A percentile compares a stretch with the other conserved stretches of the same genome.
Evolutionary conservation across 1,284 basidiomycete species (phyloP).

Genomic region (Malassezia yamatoensis): DNA sequence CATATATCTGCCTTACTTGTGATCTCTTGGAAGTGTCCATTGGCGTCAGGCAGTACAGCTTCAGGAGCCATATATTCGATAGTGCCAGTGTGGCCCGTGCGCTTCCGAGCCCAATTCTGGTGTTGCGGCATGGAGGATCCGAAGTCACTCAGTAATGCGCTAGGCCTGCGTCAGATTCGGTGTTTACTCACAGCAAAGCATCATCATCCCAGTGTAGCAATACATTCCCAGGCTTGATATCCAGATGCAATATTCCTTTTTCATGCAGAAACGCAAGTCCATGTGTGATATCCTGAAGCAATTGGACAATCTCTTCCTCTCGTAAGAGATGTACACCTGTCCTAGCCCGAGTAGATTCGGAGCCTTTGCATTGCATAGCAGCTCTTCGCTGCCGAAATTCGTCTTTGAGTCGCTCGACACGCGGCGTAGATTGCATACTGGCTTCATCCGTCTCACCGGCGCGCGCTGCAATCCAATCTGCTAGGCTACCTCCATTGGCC

Average conservation of each 20-base stretch:
- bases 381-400: conserved; percentile 24
- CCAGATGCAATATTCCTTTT: conserved; percentile 64
- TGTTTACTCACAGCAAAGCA: conserved; percentile 53
- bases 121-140: conserved; percentile 60
- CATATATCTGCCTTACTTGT: conserved; percentile 64
- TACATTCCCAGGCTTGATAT: conserved; percentile 85
- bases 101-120: conserved; percentile 28
- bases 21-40: conserved; percentile 61
- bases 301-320: conserved; percentile 35
- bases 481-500: conserved; percentile 44
- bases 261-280: conserved; percentile 41
- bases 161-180: conserved; percentile 32
- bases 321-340: conserved; percentile 34
- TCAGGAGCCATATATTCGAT: conserved; percentile 67
- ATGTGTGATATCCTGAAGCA: conserved; percentile 33
- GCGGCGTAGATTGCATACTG: neutral
- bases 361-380: neutral
- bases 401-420: conserved; percentile 23
- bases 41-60: conserved; percentile 54
- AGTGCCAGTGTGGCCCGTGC: conserved; percentile 82
- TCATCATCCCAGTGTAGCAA: conserved; percentile 83
- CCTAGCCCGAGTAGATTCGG: neutral
- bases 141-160: conserved; percentile 82
- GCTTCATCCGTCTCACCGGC: conserved; percentile 14
- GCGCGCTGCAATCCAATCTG: conserved; percentile 36